Evolutionary conservation across 1,284 basidiomycete genomes (phyloP).

Genomic region (Tilletia indica): DNA sequence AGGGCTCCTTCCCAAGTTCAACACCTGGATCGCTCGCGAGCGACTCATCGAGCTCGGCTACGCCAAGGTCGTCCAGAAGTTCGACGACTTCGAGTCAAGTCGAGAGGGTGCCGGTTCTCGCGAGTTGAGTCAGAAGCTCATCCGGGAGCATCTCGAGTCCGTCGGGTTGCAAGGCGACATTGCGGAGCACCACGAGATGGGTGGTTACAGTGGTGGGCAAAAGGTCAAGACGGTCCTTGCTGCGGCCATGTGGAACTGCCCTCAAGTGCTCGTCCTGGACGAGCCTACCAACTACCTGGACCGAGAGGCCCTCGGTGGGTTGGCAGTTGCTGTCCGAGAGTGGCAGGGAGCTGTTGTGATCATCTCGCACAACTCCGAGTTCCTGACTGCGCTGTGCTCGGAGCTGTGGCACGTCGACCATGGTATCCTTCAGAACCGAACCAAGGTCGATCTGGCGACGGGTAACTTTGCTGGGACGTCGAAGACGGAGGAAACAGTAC

Average conservation of each 20-base stretch:
- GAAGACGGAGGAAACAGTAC: constrained; percentile 60
- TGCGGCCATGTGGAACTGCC: constrained; percentile 55
- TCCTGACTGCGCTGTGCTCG: constrained; percentile 53
- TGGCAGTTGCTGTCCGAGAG: constrained; percentile 92
- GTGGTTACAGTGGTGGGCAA: constrained; percentile 63
- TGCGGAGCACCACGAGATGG: constrained; percentile 54
- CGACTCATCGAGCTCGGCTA: constrained; percentile 85
- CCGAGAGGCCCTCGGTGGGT: constrained; percentile 72
- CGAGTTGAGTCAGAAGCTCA: constrained; percentile 60
- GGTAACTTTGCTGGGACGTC: constrained; percentile 65
- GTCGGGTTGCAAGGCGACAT: constrained; percentile 79
- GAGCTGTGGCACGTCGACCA: constrained; percentile 68
- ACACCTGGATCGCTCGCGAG: constrained; percentile 91
- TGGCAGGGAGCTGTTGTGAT: constrained; percentile 96
- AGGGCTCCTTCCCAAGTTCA: constrained; percentile 86
- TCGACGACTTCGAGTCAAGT: constrained; percentile 91
- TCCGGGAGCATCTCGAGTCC: constrained; percentile 59
- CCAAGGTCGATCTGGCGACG: constrained; percentile 79
- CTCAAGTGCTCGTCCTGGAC: constrained; percentile 51
- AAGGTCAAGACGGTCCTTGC: constrained; percentile 80
- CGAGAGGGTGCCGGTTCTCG: constrained; percentile 68
- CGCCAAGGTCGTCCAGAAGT: constrained; percentile 85
- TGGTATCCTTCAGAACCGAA: constrained; percentile 80
- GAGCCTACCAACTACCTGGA: constrained; percentile 86
- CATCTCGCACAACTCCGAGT: constrained; percentile 80